Evolutionary conservation across 2,329 filamentous ascomycete genomes (phyloP), one percentile per base, ranked within the genome.

Genomic region (Colletotrichum navitas): DNA sequence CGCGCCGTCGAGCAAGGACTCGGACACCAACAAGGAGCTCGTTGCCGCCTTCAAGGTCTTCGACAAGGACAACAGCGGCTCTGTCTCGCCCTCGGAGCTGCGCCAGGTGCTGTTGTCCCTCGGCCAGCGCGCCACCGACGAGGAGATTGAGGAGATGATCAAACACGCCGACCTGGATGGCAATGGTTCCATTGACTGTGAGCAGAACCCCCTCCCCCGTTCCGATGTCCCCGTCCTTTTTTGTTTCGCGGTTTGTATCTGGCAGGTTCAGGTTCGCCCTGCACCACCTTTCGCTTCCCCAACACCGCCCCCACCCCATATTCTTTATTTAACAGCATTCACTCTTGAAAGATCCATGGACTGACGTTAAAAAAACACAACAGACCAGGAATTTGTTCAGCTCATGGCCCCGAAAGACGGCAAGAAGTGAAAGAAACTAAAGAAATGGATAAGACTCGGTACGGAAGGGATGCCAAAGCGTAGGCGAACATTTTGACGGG

Each of bases 71-170:
- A 71, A 73, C 61, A 74, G 73, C 68, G 73, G 73, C 36, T 74
- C 73, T 58, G 73, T 74, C 45, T 74, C 73, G 18, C 63, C 73
- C 29, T 72, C 68, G 41, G 73, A 74, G 65, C 64, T 74, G 64
- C 73, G 73, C 45, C 72, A 73, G 66, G 73, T 74, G 43, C 71
- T 74, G 34, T 60, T 73, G 56, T 74, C 73, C 29, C 67, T 74
- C 34, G 73, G 73, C n/a, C 71, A 74, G 73, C 72, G 68, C 63
- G 68, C 72, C 58, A 71, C 73, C 26, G 73, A 74, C 47, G 73
- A 74, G 60, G 73, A 74, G 71, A 74, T 74, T 61, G 73, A 74
- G 64, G 73, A 74, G 61, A 74, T 74, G 73, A 73, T 74, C 41
- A 73, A 41, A 43, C 71, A 73, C 32, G 73, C 73, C 51, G 73